These are phyloP conservation scores for Candida piceae DNA, from an alignment of 805 yeast species.

Conservation along the genomic window DNA sequence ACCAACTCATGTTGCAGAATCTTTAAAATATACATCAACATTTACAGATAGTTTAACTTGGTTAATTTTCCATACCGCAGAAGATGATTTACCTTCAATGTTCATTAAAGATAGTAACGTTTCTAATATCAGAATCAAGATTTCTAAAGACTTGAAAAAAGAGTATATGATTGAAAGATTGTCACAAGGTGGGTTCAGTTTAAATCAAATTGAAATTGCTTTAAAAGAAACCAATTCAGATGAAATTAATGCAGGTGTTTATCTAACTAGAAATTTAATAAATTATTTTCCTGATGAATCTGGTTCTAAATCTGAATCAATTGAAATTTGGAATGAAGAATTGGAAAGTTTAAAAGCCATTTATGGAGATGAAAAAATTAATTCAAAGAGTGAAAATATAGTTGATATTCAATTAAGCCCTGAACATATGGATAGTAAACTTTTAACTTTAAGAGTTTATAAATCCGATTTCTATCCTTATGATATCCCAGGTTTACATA, in stretches of 20 bases:
- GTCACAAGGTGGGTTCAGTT: slow-evolving; percentile 63
- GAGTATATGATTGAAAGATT: slow-evolving; percentile 59
- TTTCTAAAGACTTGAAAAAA: slow-evolving; percentile 44
- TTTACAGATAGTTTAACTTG: slow-evolving; percentile 60
- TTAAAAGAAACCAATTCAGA: slow-evolving; percentile 37
- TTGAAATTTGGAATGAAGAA: slow-evolving; percentile 69
- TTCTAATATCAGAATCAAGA: slow-evolving; percentile 51
- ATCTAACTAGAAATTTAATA: slow-evolving; percentile 37
- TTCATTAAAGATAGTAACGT: slow-evolving; percentile 57
- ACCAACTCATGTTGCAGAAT: slow-evolving; percentile 62
- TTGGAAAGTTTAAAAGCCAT: slow-evolving; percentile 60
- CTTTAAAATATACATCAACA: slow-evolving; percentile 50
- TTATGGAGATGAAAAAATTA: slow-evolving; percentile 43
- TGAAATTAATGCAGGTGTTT: slow-evolving; percentile 47
- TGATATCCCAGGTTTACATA: slow-evolving; percentile 63
- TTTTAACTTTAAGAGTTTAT: slow-evolving; percentile 36
- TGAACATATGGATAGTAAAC: slow-evolving; percentile 24
- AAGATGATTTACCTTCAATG: slow-evolving; percentile 78
- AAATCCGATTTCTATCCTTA: slow-evolving; percentile 55
- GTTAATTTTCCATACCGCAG: slow-evolving; percentile 86
- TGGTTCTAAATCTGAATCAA: slow-evolving; percentile 12
- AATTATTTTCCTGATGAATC: slow-evolving; percentile 9
- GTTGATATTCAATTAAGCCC: slow-evolving; percentile 33
- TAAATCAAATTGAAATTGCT: slow-evolving; percentile 52
- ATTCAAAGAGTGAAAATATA: slow-evolving; percentile 23